These are phyloP conservation scores for Phytophthora ohioensis DNA, from an alignment of 352 stramenopile species.

Conservation along the genomic window DNA sequence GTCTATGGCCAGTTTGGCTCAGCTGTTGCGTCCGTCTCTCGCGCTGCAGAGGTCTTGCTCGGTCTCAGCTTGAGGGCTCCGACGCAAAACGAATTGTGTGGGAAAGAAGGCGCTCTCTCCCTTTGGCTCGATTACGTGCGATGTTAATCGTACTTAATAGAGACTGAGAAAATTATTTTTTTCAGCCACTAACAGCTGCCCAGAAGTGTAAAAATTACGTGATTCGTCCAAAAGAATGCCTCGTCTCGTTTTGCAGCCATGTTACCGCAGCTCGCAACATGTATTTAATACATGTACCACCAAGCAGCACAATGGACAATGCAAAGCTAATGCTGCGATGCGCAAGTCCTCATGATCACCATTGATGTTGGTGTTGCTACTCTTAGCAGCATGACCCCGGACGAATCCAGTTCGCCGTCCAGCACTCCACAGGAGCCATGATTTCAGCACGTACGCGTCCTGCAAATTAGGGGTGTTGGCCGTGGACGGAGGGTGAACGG, in stretches of 20 bases:
- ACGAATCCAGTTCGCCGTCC: constrained; percentile 2
- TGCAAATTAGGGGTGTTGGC: too few species aligned
- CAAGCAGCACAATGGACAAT: too few species aligned
- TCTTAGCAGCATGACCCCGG: neutral
- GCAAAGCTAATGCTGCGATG: too few species aligned
- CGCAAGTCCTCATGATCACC: too few species aligned
- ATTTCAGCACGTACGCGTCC: constrained; percentile 21
- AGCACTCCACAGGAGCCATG: constrained; percentile 8
- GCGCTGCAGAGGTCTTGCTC: constrained; percentile 6
- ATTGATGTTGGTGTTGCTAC: neutral
- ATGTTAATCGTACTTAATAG: neutral
- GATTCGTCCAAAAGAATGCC: constrained; percentile 17
- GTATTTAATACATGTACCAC: too few species aligned
- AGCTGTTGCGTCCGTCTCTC: constrained; percentile 29
- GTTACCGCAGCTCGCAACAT: neutral
- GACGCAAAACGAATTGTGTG: constrained; percentile 42
- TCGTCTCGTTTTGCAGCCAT: constrained; percentile 17
- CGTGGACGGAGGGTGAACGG: too few species aligned
- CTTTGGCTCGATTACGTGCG: constrained; percentile 2
- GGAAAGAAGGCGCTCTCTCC: constrained; percentile 26
- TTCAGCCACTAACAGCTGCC: constrained; percentile 18
- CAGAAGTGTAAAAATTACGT: neutral
- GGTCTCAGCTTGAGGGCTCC: constrained; percentile 18
- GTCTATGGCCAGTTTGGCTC: constrained; percentile 36
- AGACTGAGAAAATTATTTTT: constrained; percentile 16